Evolutionary conservation across 2,329 filamentous ascomycete species (phyloP).

Genomic region (Byssothecium circinans): DNA sequence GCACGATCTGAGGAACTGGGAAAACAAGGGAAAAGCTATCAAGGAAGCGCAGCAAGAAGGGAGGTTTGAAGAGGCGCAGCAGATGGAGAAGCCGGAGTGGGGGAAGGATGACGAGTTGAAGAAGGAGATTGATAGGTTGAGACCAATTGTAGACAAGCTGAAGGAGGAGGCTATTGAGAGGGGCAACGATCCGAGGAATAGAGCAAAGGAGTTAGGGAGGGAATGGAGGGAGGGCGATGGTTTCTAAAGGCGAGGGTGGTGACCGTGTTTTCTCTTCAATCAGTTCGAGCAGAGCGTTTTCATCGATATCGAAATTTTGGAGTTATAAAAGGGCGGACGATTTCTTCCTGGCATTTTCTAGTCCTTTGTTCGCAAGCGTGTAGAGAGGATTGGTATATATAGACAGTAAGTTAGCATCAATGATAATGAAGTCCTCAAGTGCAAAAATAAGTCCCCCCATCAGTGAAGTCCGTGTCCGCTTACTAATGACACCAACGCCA

Average conservation of each 20-base stretch:
- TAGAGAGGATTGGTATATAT: too few relatives aligned
- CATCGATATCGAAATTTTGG: too few relatives aligned
- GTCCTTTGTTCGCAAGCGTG: too few relatives aligned
- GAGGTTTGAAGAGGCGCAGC: constrained; percentile 35
- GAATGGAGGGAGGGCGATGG: constrained; percentile 59
- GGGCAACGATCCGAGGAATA: constrained; percentile 54
- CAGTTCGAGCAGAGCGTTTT: too few relatives aligned
- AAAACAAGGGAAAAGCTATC: constrained; percentile 43
- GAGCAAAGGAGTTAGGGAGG: constrained; percentile 57
- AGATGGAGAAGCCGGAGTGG: constrained; percentile 42
- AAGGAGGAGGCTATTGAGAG: constrained; percentile 51
- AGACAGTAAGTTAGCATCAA: too few relatives aligned
- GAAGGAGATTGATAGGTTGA: constrained; percentile 48
- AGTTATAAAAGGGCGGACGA: too few relatives aligned
- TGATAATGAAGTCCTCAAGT: too few relatives aligned
- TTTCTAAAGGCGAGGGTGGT: constrained; percentile 42
- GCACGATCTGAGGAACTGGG: constrained; percentile 48
- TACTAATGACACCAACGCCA: constrained; percentile 1
- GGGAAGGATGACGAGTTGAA: constrained; percentile 50
- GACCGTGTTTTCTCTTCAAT: too few relatives aligned
- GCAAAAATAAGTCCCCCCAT: too few relatives aligned
- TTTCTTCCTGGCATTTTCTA: too few relatives aligned
- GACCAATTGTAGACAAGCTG: constrained; percentile 46
- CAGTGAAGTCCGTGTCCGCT: too few relatives aligned
- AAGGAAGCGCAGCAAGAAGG: constrained; percentile 40